A percentile compares a stretch with the other conserved stretches of the same genome.
Conservation (phyloP, 2,329 filamentous ascomycete species). For the Daldinia sp. region DNA sequence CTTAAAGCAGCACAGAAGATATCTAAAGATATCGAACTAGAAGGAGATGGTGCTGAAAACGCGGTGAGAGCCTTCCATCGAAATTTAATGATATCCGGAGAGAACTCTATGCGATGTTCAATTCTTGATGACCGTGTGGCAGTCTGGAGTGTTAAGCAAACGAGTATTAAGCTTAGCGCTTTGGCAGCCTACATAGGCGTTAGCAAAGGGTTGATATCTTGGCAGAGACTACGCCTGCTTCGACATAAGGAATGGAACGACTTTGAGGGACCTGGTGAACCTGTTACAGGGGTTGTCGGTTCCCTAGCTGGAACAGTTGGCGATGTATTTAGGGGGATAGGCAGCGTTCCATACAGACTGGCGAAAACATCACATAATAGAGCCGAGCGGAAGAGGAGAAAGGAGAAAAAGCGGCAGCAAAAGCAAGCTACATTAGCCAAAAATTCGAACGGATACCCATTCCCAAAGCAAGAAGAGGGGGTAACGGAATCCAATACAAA, state of each 20-base stretch:
- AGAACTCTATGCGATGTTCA: constrained; percentile 72
- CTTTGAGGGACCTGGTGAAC: constrained; percentile 80
- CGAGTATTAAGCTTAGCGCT: constrained; percentile 69
- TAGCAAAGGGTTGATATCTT: constrained; percentile 69
- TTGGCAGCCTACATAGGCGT: constrained; percentile 75
- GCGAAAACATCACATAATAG: constrained; percentile 68
- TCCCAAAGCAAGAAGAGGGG: constrained; percentile 32
- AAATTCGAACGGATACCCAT: constrained; percentile 41
- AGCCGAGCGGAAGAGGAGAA: constrained; percentile 63
- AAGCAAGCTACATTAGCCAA: constrained; percentile 39
- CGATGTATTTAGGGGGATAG: constrained; percentile 71
- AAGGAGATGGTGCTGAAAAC: constrained; percentile 77
- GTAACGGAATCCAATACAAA: constrained; percentile 10
- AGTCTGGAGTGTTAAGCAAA: constrained; percentile 73
- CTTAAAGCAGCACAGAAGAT: constrained; percentile 68
- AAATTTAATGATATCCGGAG: constrained; percentile 65
- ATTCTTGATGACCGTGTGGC: constrained; percentile 73
- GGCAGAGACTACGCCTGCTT: constrained; percentile 72
- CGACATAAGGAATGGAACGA: constrained; percentile 81
- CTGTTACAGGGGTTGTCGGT: constrained; percentile 73
- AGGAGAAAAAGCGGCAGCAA: constrained; percentile 50
- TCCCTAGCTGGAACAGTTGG: constrained; percentile 70
- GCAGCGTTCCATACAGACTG: constrained; percentile 71
- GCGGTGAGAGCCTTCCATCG: constrained; percentile 76
- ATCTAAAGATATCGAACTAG: constrained; percentile 69